A percentile compares a stretch with the other conserved stretches of the same genome.
Conservation (phyloP, 176 grass and related monocot species). For the Triticum urartu region DNA sequence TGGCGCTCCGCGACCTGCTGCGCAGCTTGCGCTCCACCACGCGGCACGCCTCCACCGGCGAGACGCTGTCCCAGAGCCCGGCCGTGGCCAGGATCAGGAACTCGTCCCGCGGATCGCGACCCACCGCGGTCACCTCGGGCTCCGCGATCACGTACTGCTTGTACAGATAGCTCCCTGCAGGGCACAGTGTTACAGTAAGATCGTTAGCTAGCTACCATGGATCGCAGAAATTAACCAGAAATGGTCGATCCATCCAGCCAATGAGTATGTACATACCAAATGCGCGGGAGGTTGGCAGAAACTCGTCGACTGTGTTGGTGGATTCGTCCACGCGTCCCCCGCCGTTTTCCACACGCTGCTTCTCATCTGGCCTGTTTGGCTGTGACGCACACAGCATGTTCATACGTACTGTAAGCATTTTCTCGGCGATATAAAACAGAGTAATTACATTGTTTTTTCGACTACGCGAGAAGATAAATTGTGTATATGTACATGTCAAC, state of each 20-base stretch:
- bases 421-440: neutral
- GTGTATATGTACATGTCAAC: neutral
- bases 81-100: slow-evolving; percentile 35
- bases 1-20: neutral
- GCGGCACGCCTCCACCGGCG: slow-evolving; percentile 15
- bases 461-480: neutral
- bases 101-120: neutral
- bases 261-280: neutral
- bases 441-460: neutral
- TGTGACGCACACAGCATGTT: neutral
- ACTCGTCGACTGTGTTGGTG: neutral
- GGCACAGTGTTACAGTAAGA: no score
- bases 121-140: neutral
- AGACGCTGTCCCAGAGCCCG: slow-evolving; percentile 24
- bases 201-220: neutral
- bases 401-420: neutral
- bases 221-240: neutral
- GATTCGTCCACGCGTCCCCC: neutral
- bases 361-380: neutral
- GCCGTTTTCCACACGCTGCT: neutral
- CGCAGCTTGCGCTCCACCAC: slow-evolving; percentile 2
- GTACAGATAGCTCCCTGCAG: neutral
- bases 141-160: no score
- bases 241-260: neutral
- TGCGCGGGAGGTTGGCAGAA: neutral